These are phyloP conservation scores for Xanthoceras sorbifolium DNA, from an alignment of 345 rosid genomes.

Conservation along the genomic window DNA sequence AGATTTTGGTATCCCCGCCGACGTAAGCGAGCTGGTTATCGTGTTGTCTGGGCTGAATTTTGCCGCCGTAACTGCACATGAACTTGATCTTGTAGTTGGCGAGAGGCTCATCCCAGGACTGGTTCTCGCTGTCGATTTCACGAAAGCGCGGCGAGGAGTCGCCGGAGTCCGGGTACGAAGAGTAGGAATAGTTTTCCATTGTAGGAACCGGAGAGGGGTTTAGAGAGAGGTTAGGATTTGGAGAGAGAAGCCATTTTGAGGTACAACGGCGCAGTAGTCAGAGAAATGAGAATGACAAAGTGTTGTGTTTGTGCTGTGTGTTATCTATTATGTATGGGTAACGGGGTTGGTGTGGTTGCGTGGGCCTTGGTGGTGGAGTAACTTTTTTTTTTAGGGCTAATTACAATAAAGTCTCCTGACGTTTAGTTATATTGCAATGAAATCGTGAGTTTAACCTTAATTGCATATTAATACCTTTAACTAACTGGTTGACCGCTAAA, in stretches of 20 bases:
- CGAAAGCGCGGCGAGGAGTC: slow-evolving; percentile 64
- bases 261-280: slow-evolving; percentile 9
- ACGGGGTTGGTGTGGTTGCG: background rate
- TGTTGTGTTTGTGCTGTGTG: too few relatives aligned
- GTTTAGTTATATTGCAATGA: too few relatives aligned
- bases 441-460: too few relatives aligned
- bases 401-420: too few relatives aligned
- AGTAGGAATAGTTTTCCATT: slow-evolving; percentile 53
- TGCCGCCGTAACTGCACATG: slow-evolving; percentile 72
- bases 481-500: too few relatives aligned
- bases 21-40: slow-evolving; percentile 56
- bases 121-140: slow-evolving; percentile 55
- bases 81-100: slow-evolving; percentile 46
- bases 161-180: slow-evolving; percentile 61
- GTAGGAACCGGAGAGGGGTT: background rate
- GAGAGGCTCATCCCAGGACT: slow-evolving; percentile 53
- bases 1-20: slow-evolving; percentile 70
- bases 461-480: too few relatives aligned
- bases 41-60: slow-evolving; percentile 64
- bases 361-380: too few relatives aligned
- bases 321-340: too few relatives aligned
- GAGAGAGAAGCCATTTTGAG: slow-evolving; percentile 10
- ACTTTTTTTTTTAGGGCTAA: too few relatives aligned
- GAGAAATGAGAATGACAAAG: background rate
- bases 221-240: slow-evolving; percentile 20